phyloP scores from a whole-genome alignment of 192 early-diverging fungal species.

The Dispira parvispora region DNA sequence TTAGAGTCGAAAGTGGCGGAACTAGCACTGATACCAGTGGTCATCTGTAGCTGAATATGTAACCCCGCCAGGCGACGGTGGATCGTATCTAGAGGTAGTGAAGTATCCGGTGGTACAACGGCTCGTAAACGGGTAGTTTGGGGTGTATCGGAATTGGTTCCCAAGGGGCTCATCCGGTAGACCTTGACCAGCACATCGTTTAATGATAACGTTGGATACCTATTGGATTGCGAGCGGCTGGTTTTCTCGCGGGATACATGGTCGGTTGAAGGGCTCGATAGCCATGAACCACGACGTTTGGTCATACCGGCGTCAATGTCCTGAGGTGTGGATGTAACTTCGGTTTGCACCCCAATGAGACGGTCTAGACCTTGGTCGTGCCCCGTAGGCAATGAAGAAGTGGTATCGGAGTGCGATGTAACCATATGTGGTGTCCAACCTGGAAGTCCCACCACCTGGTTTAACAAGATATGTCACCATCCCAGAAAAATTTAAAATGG shows the following conservation, averaged over 20 bases:
- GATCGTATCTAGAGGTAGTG: too few relatives aligned
- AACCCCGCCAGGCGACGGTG: not conserved
- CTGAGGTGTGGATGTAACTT: not conserved
- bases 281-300: not conserved
- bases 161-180: not conserved
- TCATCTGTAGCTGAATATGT: not conserved
- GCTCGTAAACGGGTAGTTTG: not conserved
- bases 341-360: not conserved
- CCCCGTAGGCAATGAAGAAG: not conserved
- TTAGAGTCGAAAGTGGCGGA: not conserved
- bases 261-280: not conserved
- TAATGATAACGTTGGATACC: not conserved
- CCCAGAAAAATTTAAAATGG: not conserved
- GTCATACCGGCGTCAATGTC: constrained; percentile 3
- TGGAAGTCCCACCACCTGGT: not conserved
- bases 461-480: not conserved
- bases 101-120: not conserved
- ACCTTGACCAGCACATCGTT: not conserved
- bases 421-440: not conserved
- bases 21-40: not conserved
- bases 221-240: not conserved
- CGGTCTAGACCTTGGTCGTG: not conserved
- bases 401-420: not conserved
- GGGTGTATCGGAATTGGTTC: not conserved
- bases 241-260: not conserved